These are phyloP conservation scores for Citrullus colocynthis DNA, from an alignment of 306 rosid species.

Conservation along the genomic window DNA sequence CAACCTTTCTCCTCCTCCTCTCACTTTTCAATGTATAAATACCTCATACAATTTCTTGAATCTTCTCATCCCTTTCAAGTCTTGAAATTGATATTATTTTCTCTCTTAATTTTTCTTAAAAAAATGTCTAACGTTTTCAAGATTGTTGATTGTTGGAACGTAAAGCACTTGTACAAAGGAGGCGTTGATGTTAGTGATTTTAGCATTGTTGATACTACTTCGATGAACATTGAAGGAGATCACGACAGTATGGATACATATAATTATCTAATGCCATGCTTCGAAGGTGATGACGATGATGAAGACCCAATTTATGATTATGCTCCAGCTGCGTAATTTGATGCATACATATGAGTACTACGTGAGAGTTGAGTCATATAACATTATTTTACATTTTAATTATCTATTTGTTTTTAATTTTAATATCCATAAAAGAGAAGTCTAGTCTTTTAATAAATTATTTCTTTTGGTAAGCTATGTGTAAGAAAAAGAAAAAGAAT, in stretches of 20 bases:
- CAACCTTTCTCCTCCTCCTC: neutral
- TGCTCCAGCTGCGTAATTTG: neutral
- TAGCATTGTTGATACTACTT: neutral
- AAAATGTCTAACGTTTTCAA: neutral
- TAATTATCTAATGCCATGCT: neutral
- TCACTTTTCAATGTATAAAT: neutral
- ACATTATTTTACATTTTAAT: neutral
- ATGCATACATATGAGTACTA: neutral
- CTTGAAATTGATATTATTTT: neutral
- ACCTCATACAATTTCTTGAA: neutral
- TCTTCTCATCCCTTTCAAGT: neutral
- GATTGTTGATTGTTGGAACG: neutral
- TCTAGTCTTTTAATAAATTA: neutral
- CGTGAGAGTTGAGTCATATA: neutral
- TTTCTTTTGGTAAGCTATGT: too few species aligned
- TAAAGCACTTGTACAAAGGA: neutral
- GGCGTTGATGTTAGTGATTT: neutral
- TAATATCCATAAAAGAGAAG: neutral
- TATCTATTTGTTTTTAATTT: too few species aligned
- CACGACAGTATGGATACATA: neutral
- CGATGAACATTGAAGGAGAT: neutral
- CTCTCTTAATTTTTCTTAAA: neutral
- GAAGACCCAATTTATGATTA: neutral
- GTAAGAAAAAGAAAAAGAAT: too few species aligned
- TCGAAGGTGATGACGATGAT: neutral